Evolutionary conservation across 169 alveolate genomes (phyloP).

Genomic region (Amoebophrya sp.): DNA sequence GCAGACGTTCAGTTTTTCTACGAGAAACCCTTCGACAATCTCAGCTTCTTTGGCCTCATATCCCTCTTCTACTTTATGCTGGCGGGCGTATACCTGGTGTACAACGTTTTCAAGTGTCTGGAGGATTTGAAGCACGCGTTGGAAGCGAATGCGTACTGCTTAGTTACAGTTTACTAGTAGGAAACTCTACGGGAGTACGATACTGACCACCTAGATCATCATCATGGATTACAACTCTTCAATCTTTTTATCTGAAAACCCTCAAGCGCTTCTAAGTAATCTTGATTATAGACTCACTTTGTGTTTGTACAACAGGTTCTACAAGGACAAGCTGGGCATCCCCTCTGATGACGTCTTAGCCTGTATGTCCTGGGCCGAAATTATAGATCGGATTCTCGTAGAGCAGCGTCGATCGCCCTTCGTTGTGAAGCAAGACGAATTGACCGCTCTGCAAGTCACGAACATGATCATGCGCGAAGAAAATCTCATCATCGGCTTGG

Average conservation of each 20-base stretch:
- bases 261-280: too few relatives aligned
- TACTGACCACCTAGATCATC: too few relatives aligned
- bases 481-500: slow-evolving; percentile 35
- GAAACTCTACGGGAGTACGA: too few relatives aligned
- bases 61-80: slow-evolving; percentile 27
- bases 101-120: background rate
- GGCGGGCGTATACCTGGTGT: background rate
- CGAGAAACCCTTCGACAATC: slow-evolving; percentile 24
- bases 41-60: slow-evolving; percentile 19
- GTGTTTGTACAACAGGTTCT: too few relatives aligned
- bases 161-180: too few relatives aligned
- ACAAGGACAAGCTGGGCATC: slow-evolving; percentile 29
- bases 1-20: slow-evolving; percentile 22
- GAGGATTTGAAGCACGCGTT: background rate
- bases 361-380: slow-evolving; percentile 39
- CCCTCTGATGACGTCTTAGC: slow-evolving; percentile 35
- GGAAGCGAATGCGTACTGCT: too few relatives aligned
- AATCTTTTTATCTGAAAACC: too few relatives aligned
- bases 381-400: slow-evolving; percentile 23
- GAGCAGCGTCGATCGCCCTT: slow-evolving; percentile 5
- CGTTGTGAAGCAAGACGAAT: background rate
- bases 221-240: too few relatives aligned
- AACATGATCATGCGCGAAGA: slow-evolving; percentile 42
- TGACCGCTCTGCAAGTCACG: slow-evolving; percentile 38
- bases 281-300: too few relatives aligned